Evolutionary conservation across 2,329 filamentous ascomycete genomes (phyloP).

Genomic region (Microsporum audouinii): DNA sequence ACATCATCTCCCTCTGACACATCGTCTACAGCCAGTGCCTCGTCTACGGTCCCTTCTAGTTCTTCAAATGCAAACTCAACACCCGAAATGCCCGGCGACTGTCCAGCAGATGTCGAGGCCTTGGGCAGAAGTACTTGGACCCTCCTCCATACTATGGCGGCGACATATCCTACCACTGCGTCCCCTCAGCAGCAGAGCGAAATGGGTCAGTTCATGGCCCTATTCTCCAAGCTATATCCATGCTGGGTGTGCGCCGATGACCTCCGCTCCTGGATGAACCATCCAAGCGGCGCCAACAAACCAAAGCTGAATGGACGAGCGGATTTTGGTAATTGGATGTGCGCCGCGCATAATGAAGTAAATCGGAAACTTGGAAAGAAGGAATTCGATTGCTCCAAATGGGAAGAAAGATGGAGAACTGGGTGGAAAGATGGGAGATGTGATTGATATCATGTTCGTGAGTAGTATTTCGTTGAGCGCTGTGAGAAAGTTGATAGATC

Average conservation of each 20-base stretch:
- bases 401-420: slow-evolving; percentile 91
- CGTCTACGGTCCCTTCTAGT: neutral
- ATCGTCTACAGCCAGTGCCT: slow-evolving; percentile 22
- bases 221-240: slow-evolving; percentile 81
- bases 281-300: slow-evolving; percentile 46
- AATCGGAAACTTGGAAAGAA: slow-evolving; percentile 73
- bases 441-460: slow-evolving; percentile 33
- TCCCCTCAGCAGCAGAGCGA: slow-evolving; percentile 59
- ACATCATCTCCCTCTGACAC: slow-evolving; percentile 17
- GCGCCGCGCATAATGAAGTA: slow-evolving; percentile 41
- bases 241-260: slow-evolving; percentile 94
- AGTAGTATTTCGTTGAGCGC: neutral
- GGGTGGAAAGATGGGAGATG: slow-evolving; percentile 64
- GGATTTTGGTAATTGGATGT: slow-evolving; percentile 41
- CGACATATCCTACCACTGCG: slow-evolving; percentile 65
- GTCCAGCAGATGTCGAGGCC: slow-evolving; percentile 77
- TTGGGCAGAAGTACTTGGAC: slow-evolving; percentile 89
- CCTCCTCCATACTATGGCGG: slow-evolving; percentile 81
- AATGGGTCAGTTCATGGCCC: slow-evolving; percentile 61
- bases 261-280: slow-evolving; percentile 69
- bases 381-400: slow-evolving; percentile 75
- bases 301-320: slow-evolving; percentile 45
- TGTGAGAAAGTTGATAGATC: neutral
- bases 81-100: slow-evolving; percentile 48
- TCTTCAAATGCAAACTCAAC: slow-evolving; percentile 12